Base-by-base conservation (phyloP, 2,329 filamentous ascomycete genomes). In the Talaromyces sp. region DNA sequence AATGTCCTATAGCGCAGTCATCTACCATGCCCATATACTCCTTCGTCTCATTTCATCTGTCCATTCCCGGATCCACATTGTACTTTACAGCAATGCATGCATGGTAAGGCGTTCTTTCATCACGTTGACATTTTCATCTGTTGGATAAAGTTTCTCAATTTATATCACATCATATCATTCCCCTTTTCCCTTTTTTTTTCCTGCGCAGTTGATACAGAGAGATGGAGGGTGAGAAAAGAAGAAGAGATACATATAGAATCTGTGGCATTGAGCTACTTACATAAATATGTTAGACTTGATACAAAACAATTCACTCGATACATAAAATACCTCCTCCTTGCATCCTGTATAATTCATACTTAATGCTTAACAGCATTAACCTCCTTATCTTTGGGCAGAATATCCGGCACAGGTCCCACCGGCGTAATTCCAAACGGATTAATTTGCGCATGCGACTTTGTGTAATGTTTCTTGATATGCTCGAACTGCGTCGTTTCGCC, bases 391-490 rank as follows among this genome's bases (percentile, higher is more conserved):
- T 91, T 80, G 4, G 85, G 86, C 78, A 97, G 72, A 68, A 99
- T 90, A 79, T 96, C 85, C 45, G 93, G 93, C 73, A 92, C 71
- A 5, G 95, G 94, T 0, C 94, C 94, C 17, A 96, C 75, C 0
- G 94, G 93, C 27, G 92, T 94, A 74, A 99, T 96, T 45, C 83
- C 79, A 75, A 83, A 84, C 56, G 74, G 85, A 74, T 89, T 89
- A 70, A 89, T 89, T 78, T 89, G 87, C 69, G 76, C 80, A 76
- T 89, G 87, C 69, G 84, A 87, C 80, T 86, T 87, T 2, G 87
- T 89, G 74, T 89, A 89, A 72, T 89, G 87, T 53, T 85, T 90
- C 86, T 96, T 97, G 82, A 98, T 98, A 80, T 99, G 95, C 77
- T 96, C 87, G 76, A 96, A 97, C 77, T 97, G 86, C 25, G 93